These are phyloP conservation scores for Talaromyces proteolyticus DNA, from an alignment of 495 filamentous ascomycete species.

Conservation along the genomic window DNA sequence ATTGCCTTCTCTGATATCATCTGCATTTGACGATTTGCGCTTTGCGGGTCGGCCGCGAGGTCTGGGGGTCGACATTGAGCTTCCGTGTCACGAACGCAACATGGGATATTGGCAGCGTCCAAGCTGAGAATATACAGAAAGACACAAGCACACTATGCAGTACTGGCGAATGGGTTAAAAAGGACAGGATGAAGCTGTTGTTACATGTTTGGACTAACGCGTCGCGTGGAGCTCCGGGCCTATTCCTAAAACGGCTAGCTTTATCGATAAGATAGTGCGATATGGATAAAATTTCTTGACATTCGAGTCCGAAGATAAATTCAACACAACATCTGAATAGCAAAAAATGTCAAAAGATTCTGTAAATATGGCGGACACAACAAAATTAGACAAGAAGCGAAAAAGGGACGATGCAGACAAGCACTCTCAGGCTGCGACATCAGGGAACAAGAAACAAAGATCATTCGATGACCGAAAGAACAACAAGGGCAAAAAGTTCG, in stretches of 20 bases:
- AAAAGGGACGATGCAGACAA: constrained; percentile 2
- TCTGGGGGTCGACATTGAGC: constrained; percentile 34
- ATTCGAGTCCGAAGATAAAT: not conserved
- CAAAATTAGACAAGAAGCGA: constrained; percentile 2
- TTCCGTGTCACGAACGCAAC: too few relatives aligned
- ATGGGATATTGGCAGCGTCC: constrained; percentile 16
- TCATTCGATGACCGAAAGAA: constrained; percentile 2
- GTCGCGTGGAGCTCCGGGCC: constrained; percentile 13
- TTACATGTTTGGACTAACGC: constrained; percentile 1
- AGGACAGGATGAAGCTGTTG: constrained; percentile 3
- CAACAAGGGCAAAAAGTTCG: not conserved
- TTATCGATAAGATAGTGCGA: constrained; percentile 30
- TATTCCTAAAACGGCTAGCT: constrained; percentile 1
- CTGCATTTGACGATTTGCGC: constrained; percentile 3
- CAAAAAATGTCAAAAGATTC: not conserved
- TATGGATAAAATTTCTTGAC: constrained; percentile 5
- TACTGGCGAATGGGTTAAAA: too few relatives aligned
- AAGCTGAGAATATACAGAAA: too few relatives aligned
- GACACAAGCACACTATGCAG: too few relatives aligned
- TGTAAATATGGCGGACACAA: constrained; percentile 1
- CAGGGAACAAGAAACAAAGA: constrained; percentile 1
- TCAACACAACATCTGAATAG: not conserved
- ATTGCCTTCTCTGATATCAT: not conserved
- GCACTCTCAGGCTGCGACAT: not conserved
- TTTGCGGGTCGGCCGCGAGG: constrained; percentile 20